A percentile compares a stretch with the other conserved stretches of the same genome.
These are phyloP conservation scores for Amanita exitialis DNA, from an alignment of 768 basidiomycete genomes.

Conservation along the genomic window DNA sequence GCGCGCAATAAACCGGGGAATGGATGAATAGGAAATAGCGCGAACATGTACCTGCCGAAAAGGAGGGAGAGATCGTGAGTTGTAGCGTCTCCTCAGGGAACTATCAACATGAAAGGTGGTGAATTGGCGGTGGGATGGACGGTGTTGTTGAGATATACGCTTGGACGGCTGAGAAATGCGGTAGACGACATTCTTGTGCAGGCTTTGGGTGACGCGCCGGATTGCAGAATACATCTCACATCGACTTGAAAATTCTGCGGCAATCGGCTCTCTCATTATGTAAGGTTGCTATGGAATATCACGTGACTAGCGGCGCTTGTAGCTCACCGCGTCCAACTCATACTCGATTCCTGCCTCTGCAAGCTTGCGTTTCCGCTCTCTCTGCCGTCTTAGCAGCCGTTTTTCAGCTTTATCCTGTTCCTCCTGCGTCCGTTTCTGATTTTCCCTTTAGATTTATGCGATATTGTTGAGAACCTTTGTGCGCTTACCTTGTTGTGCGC, in stretches of 20 bases:
- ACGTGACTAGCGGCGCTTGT: conserved; percentile 20
- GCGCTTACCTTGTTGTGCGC: conserved; percentile 72
- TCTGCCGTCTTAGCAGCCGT: conserved; percentile 68
- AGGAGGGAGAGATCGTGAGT: conserved; percentile 17
- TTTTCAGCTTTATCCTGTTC: conserved; percentile 55
- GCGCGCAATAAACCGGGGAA: conserved; percentile 80
- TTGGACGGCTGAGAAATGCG: conserved; percentile 4
- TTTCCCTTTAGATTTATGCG: not conserved
- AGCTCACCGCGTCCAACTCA: conserved; percentile 70
- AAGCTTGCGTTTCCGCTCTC: conserved; percentile 69
- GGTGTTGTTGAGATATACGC: conserved; percentile 21
- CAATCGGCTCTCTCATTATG: no score
- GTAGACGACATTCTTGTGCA: conserved; percentile 1
- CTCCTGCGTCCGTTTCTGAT: conserved; percentile 63
- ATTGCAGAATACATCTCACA: not conserved
- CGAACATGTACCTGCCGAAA: conserved; percentile 65
- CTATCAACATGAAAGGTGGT: conserved; percentile 45
- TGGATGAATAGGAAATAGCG: conserved; percentile 76
- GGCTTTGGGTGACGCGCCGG: not conserved
- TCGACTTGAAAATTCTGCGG: not conserved
- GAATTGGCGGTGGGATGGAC: conserved; percentile 42
- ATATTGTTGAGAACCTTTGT: not conserved
- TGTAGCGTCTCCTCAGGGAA: conserved; percentile 40
- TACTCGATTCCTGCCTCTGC: conserved; percentile 80
- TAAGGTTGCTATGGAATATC: not conserved